Evolutionary conservation across 441 rosid species (phyloP).

Genomic region (Gossypium lobatum): DNA sequence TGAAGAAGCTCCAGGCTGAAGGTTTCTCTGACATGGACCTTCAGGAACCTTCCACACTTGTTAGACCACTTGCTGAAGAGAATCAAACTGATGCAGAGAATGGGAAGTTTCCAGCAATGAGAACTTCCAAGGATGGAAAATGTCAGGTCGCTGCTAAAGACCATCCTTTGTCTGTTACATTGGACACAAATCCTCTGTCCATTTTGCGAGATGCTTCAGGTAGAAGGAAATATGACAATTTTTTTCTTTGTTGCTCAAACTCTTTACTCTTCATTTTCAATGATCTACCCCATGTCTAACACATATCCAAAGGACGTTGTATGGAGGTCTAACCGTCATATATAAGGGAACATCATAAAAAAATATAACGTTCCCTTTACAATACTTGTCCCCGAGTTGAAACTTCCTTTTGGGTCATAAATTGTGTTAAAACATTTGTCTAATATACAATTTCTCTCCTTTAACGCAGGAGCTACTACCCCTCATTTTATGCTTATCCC

Average conservation of each 20-base stretch:
- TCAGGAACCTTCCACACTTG: constrained; percentile 19
- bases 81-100: constrained; percentile 15
- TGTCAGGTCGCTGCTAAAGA: constrained; percentile 19
- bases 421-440: background rate
- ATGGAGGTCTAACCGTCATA: background rate
- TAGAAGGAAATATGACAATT: constrained; percentile 14
- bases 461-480: constrained; percentile 34
- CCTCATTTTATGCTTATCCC: constrained; percentile 42
- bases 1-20: constrained; percentile 38
- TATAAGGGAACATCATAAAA: background rate
- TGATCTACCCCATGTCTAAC: background rate
- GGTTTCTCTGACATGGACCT: constrained; percentile 7
- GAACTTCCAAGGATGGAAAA: background rate
- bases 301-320: background rate
- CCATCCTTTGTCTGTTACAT: constrained; percentile 25
- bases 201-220: constrained; percentile 39
- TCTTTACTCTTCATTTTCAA: background rate
- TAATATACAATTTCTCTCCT: background rate
- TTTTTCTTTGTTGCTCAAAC: background rate
- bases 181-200: constrained; percentile 33
- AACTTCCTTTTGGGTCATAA: background rate
- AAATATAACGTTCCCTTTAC: background rate
- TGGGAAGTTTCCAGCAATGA: background rate
- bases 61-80: constrained; percentile 25
- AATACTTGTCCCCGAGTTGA: background rate